A percentile compares a stretch with the other conserved stretches of the same genome.
Evolutionary conservation across 2,329 filamentous ascomycete genomes (phyloP).

Genomic region (Penicillium sp.): DNA sequence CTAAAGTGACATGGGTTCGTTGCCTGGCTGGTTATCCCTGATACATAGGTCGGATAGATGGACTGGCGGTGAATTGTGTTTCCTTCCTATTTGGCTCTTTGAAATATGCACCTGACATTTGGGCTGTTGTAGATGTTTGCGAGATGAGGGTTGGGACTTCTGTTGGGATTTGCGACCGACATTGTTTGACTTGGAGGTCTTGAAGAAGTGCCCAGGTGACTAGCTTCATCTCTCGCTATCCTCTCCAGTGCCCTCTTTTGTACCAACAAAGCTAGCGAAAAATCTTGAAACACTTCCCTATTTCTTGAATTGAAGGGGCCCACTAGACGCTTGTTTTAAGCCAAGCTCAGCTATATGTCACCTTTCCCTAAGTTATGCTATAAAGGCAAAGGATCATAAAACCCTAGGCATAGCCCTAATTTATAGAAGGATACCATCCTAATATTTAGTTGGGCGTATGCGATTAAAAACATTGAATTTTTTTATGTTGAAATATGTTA

Average conservation of each 20-base stretch:
- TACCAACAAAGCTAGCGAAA: neutral
- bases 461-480: too few species aligned
- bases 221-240: neutral
- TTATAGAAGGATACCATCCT: too few species aligned
- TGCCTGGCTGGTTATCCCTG: neutral
- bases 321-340: too few species aligned
- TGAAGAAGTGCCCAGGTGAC: neutral
- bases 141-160: neutral
- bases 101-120: neutral
- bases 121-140: neutral
- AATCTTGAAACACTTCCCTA: too few species aligned
- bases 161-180: neutral
- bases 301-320: too few species aligned
- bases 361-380: too few species aligned
- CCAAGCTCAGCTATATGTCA: too few species aligned
- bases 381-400: too few species aligned
- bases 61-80: slow-evolving; percentile 12
- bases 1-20: slow-evolving; percentile 3
- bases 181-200: neutral
- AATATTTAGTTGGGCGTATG: too few species aligned
- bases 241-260: too few species aligned
- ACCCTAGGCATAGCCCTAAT: too few species aligned
- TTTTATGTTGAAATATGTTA: too few species aligned
- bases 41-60: slow-evolving; percentile 2
- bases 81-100: slow-evolving; percentile 5